Percentiles rank a stretch among this genome's conserved stretches.
phyloP scores from a whole-genome alignment of 2,329 filamentous ascomycete species.

The Pseudogymnoascus sp. region DNA sequence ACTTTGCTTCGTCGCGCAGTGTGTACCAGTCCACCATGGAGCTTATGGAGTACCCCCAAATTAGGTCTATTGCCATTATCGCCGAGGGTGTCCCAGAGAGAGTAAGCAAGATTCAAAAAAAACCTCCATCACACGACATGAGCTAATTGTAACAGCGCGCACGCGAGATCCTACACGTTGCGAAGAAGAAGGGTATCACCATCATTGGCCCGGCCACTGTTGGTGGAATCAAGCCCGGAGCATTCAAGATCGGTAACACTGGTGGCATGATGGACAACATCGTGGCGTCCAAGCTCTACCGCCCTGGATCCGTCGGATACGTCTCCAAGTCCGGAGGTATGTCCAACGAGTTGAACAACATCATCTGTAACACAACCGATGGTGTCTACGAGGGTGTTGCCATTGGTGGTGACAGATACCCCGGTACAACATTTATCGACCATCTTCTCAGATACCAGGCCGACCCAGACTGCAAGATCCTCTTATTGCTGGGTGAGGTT shows the following conservation, averaged over 20 bases:
- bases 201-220: constrained; percentile 98
- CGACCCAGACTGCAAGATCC: constrained; percentile 96
- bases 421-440: constrained; percentile 98
- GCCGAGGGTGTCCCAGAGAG: constrained; percentile 98
- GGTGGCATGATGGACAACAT: constrained; percentile 99
- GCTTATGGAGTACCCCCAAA: constrained; percentile 92
- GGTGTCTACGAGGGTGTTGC: constrained; percentile 99
- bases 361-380: constrained; percentile 90
- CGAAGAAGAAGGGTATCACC: constrained; percentile 96
- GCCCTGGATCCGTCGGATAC: constrained; percentile 96
- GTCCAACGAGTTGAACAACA: constrained; percentile 99
- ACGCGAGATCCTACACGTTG: constrained; percentile 93
- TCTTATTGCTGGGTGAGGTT: constrained; percentile 91
- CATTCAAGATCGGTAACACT: constrained; percentile 99
- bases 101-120: constrained; percentile 46
- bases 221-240: constrained; percentile 97
- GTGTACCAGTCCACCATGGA: constrained; percentile 99
- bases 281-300: constrained; percentile 98
- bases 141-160: constrained; percentile 55
- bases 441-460: constrained; percentile 93
- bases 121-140: background rate
- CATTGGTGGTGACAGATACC: constrained; percentile 98
- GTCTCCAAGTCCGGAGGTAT: constrained; percentile 99
- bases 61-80: constrained; percentile 98
- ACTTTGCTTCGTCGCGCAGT: constrained; percentile 97